These are phyloP conservation scores for Verticillium klebahnii DNA, from an alignment of 2,329 filamentous ascomycete genomes.

Conservation along the genomic window DNA sequence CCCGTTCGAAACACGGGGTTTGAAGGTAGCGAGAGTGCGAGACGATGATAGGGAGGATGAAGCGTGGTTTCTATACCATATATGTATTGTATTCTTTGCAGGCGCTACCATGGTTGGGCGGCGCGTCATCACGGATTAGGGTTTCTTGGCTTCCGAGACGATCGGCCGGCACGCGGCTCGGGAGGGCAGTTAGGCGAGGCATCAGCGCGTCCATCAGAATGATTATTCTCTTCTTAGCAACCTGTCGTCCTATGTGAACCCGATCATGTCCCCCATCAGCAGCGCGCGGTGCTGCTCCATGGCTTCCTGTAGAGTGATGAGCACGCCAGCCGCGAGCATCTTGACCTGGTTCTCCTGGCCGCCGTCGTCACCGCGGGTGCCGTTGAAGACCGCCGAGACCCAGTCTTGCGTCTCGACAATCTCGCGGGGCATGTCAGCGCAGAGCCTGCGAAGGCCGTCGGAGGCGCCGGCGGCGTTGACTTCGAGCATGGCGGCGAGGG, in stretches of 20 bases:
- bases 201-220: neutral
- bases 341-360: slow-evolving; percentile 75
- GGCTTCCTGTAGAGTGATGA: slow-evolving; percentile 75
- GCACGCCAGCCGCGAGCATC: slow-evolving; percentile 70
- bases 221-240: neutral
- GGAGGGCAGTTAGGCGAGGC: neutral
- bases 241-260: slow-evolving; percentile 16
- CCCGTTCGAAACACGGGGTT: slow-evolving; percentile 23
- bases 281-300: slow-evolving; percentile 76
- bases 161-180: neutral
- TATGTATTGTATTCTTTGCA: neutral
- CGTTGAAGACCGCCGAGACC: slow-evolving; percentile 72
- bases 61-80: neutral
- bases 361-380: slow-evolving; percentile 43
- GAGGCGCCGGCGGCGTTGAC: slow-evolving; percentile 54
- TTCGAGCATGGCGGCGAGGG: slow-evolving; percentile 75
- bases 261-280: slow-evolving; percentile 66
- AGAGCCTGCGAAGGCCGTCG: slow-evolving; percentile 63
- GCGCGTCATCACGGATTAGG: neutral
- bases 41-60: neutral
- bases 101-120: neutral
- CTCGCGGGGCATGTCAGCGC: slow-evolving; percentile 68
- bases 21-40: neutral
- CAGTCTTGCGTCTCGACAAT: slow-evolving; percentile 85
- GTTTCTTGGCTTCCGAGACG: neutral